phyloP scores from a whole-genome alignment of 2,329 filamentous ascomycete species.

The Fusarium duplospermum region DNA sequence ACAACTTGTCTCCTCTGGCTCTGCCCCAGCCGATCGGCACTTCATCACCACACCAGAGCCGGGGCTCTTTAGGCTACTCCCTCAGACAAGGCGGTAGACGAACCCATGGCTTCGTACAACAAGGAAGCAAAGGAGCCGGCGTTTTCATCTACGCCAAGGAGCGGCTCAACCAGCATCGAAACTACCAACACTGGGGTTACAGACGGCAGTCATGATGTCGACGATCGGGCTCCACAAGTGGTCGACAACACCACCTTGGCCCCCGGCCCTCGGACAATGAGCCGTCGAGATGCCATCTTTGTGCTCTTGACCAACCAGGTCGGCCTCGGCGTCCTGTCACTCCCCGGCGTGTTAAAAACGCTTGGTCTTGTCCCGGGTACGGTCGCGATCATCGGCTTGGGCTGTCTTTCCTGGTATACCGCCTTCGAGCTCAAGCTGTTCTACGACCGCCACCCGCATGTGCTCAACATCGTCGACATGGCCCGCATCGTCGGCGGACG shows the following conservation, averaged over 20 bases:
- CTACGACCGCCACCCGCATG: constrained; percentile 74
- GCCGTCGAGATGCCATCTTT: constrained; percentile 41
- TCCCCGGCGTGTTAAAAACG: constrained; percentile 75
- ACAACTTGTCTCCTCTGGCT: no score
- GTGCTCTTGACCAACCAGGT: constrained; percentile 45
- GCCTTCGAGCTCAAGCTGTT: constrained; percentile 67
- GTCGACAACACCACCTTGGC: background rate
- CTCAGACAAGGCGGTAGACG: no score
- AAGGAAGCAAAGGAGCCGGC: no score
- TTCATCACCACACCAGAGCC: no score
- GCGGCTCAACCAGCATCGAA: no score
- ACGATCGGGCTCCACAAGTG: no score
- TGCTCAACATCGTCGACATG: constrained; percentile 77
- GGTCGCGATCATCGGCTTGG: constrained; percentile 71
- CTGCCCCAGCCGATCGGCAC: no score
- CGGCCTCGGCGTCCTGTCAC: constrained; percentile 66
- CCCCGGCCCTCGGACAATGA: constrained; percentile 37
- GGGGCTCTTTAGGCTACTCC: no score
- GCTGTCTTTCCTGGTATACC: constrained; percentile 72
- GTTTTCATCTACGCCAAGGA: no score
- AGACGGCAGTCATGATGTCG: no score
- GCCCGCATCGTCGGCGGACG: constrained; percentile 61
- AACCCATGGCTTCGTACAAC: no score
- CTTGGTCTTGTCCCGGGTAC: constrained; percentile 74
- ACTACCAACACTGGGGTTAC: no score